Evolutionary conservation across 495 filamentous ascomycete genomes (phyloP).

Genomic region (Podospora tetraspora): DNA sequence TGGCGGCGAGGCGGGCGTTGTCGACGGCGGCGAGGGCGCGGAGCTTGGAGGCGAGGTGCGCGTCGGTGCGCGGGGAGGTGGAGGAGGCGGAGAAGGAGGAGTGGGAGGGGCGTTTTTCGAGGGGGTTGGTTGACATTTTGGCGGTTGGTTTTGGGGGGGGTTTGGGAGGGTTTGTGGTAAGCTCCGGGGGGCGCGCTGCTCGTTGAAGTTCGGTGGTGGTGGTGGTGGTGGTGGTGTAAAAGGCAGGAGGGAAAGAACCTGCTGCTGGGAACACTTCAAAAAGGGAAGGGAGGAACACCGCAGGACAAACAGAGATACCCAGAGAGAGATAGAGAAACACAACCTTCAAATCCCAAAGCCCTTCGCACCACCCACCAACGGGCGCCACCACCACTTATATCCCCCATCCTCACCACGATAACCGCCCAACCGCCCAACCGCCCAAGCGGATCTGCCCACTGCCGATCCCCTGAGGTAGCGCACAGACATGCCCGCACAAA

Average conservation of each 20-base stretch:
- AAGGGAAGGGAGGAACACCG: background rate
- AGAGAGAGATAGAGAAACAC: background rate
- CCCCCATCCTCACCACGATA: background rate
- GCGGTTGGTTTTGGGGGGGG: background rate
- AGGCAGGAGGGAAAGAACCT: constrained; percentile 9
- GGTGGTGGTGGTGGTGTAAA: background rate
- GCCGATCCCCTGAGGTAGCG: background rate
- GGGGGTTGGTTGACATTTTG: background rate
- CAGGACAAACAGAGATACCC: background rate
- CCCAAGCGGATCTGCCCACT: background rate
- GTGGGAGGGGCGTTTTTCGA: constrained; percentile 18
- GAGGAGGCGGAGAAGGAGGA: constrained; percentile 36
- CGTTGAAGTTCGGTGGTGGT: background rate
- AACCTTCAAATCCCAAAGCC: background rate
- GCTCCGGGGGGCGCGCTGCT: constrained; percentile 14
- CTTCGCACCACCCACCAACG: background rate
- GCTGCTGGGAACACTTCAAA: background rate
- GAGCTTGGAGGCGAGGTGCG: constrained; percentile 33
- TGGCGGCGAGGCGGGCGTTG: constrained; percentile 40
- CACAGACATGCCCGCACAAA: background rate
- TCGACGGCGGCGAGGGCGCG: constrained; percentile 36
- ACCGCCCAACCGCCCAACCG: background rate
- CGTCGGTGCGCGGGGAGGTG: constrained; percentile 29
- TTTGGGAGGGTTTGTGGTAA: too few species aligned
- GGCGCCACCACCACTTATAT: background rate